Evolutionary conservation across 2,329 filamentous ascomycete species (phyloP).

Genomic region (Tolypocladium tropicale): DNA sequence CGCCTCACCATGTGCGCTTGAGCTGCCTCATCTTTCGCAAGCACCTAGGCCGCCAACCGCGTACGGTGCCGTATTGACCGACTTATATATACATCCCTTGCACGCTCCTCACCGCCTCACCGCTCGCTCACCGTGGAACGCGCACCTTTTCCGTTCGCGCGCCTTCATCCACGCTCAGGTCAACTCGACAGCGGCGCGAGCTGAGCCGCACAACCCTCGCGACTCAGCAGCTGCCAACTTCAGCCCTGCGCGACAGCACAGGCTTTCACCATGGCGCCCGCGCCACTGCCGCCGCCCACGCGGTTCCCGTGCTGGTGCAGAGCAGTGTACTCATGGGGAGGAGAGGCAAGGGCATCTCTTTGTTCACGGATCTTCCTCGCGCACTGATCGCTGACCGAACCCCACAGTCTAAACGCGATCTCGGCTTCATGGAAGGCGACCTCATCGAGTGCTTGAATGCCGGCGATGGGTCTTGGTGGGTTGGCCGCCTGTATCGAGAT

Average conservation of each 20-base stretch:
- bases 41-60: background rate
- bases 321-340: conserved; percentile 87
- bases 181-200: background rate
- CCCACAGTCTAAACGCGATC: conserved; percentile 72
- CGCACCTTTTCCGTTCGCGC: background rate
- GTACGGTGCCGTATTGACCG: background rate
- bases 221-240: background rate
- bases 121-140: background rate
- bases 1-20: background rate
- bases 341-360: conserved; percentile 46
- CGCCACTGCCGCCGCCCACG: conserved; percentile 54
- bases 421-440: conserved; percentile 96
- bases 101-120: background rate
- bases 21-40: background rate
- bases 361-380: background rate
- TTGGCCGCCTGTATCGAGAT: conserved; percentile 81
- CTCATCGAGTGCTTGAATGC: conserved; percentile 97
- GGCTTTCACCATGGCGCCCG: conserved; percentile 36
- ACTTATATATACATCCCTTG: background rate
- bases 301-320: conserved; percentile 87
- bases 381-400: conserved; percentile 10
- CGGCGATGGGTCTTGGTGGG: conserved; percentile 98
- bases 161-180: background rate
- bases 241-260: background rate
- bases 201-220: background rate